phyloP scores from a whole-genome alignment of 139 green algal species.

The Closterium sp. region DNA sequence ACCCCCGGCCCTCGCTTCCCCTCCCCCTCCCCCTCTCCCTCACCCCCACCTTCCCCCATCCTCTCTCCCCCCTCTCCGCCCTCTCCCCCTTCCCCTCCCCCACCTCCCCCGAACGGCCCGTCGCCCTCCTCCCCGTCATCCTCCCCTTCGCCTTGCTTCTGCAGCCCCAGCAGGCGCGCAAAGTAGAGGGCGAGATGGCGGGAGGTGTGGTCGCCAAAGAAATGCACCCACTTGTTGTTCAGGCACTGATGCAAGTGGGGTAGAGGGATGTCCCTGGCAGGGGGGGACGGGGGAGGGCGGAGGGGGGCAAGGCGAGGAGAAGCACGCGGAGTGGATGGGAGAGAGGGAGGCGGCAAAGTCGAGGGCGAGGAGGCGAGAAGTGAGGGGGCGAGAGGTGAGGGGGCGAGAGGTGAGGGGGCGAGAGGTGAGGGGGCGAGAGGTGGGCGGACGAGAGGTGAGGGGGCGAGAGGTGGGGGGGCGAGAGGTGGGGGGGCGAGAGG shows the following conservation, averaged over 20 bases:
- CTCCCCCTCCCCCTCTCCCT: no score
- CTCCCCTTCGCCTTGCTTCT: neutral
- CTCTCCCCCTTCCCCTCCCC: neutral
- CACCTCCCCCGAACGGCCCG: neutral
- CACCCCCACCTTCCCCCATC: no score
- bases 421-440: no score
- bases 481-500: no score
- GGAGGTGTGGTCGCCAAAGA: slow-evolving; percentile 11
- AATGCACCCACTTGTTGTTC: slow-evolving; percentile 23
- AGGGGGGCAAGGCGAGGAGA: neutral
- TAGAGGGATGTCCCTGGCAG: neutral
- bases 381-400: no score
- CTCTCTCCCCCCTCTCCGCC: neutral
- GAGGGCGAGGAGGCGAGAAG: no score
- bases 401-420: no score
- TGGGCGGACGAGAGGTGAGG: no score
- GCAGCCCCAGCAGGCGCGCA: neutral
- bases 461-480: no score
- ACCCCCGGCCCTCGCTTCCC: neutral
- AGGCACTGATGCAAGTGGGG: slow-evolving; percentile 14
- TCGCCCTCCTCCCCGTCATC: neutral
- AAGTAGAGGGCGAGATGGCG: slow-evolving; percentile 5
- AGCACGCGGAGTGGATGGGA: neutral
- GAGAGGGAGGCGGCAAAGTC: no score
- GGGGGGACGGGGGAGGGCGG: neutral